Conservation (phyloP, 768 basidiomycete genomes). For the Lactarius psammicola region DNA sequence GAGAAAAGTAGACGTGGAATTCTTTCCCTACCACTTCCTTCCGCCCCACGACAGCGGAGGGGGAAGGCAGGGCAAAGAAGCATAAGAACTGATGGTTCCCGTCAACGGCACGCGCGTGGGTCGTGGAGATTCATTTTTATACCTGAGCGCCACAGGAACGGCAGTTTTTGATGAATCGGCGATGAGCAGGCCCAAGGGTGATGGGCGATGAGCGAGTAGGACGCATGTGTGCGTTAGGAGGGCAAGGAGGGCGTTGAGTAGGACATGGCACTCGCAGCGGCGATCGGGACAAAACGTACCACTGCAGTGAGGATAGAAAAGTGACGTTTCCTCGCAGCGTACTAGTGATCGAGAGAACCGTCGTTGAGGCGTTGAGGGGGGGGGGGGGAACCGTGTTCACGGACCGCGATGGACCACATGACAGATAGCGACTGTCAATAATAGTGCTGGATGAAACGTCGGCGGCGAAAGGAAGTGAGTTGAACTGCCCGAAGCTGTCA, state of each 20-base stretch:
- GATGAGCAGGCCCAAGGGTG: slow-evolving; percentile 13
- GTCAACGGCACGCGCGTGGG: slow-evolving; percentile 23
- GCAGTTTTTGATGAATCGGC: slow-evolving; percentile 20
- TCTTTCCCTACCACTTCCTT: slow-evolving; percentile 12
- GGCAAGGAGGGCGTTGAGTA: background rate
- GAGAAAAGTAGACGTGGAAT: slow-evolving; percentile 21
- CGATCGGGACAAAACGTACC: slow-evolving; percentile 11
- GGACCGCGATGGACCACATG: slow-evolving; percentile 15
- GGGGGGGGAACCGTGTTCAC: slow-evolving; percentile 9
- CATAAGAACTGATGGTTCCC: slow-evolving; percentile 20
- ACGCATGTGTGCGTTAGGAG: background rate
- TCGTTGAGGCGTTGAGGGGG: no score
- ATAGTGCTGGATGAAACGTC: slow-evolving; percentile 22
- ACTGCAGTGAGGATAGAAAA: background rate
- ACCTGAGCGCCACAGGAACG: slow-evolving; percentile 24
- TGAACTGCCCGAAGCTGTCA: slow-evolving; percentile 26
- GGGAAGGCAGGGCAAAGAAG: slow-evolving; percentile 23
- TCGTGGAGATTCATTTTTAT: slow-evolving; percentile 19
- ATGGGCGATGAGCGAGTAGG: background rate
- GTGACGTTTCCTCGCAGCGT: slow-evolving; percentile 3
- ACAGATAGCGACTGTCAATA: slow-evolving; percentile 24
- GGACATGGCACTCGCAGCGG: background rate
- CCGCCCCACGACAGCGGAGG: slow-evolving; percentile 18
- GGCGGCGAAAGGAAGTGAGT: slow-evolving; percentile 24
- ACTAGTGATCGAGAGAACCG: slow-evolving; percentile 17